A percentile compares a stretch with the other conserved stretches of the same genome.
phyloP scores from a whole-genome alignment of 371 early-diverging fungal species.

The Dichotomocladium elegans region DNA sequence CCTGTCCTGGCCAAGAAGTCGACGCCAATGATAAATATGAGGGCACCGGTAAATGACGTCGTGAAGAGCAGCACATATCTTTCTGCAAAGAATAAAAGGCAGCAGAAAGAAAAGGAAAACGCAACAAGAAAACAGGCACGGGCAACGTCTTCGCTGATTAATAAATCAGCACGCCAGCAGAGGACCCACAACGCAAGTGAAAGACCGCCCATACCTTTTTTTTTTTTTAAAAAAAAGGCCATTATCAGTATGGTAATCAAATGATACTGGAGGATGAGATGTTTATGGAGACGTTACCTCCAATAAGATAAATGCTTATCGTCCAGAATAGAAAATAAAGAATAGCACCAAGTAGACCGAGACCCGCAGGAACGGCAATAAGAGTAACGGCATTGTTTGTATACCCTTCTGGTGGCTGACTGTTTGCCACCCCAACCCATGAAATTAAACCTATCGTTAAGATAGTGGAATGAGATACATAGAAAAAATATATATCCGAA shows the following conservation, averaged over 20 bases:
- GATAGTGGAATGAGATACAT: conserved; percentile 15
- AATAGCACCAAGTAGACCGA: conserved; percentile 21
- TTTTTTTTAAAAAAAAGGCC: too few species aligned
- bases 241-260: too few species aligned
- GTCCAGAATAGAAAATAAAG: conserved; percentile 18
- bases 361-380: conserved; percentile 11
- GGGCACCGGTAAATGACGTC: conserved; percentile 18
- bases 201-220: conserved; percentile 20
- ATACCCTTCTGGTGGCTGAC: conserved; percentile 14
- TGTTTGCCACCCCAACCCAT: conserved; percentile 20
- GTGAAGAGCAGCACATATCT: conserved; percentile 15
- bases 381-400: conserved; percentile 16
- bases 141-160: conserved; percentile 17
- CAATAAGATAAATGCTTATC: conserved; percentile 22
- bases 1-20: conserved; percentile 16
- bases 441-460: conserved; percentile 19
- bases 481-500: conserved; percentile 14
- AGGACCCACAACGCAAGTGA: conserved; percentile 30
- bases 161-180: conserved; percentile 28
- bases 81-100: conserved; percentile 14
- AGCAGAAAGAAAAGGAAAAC: conserved; percentile 10
- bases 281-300: conserved; percentile 8
- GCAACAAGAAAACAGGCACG: conserved; percentile 22
- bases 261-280: too few species aligned
- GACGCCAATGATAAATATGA: conserved; percentile 13